Evolutionary conservation across 106 monocot genomes (phyloP).

Genomic region (Agapanthus africanus): DNA sequence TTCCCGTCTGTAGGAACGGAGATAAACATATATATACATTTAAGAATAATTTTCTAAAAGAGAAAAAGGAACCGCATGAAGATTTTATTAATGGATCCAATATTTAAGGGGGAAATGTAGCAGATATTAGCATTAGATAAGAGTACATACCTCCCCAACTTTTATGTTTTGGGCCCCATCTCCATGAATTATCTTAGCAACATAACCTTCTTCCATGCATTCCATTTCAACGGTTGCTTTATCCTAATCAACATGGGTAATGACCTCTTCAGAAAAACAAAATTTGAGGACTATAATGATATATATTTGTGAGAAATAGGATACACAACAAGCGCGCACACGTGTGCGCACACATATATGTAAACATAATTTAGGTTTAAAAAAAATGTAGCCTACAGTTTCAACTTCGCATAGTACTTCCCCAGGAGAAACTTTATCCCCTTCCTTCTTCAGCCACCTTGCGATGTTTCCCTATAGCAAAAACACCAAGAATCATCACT

Average conservation of each 20-base stretch:
- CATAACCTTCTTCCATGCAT: slow-evolving; percentile 97
- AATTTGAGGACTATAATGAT: not conserved
- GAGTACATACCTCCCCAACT: slow-evolving; percentile 82
- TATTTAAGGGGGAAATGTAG: not conserved
- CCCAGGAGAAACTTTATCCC: slow-evolving; percentile 90
- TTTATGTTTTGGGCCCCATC: slow-evolving; percentile 90
- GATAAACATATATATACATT: not conserved
- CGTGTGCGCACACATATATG: no score
- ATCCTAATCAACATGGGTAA: slow-evolving; percentile 42
- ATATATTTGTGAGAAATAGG: not conserved
- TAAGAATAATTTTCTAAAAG: not conserved
- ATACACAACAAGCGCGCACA: not conserved
- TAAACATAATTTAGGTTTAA: no score
- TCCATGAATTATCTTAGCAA: slow-evolving; percentile 86
- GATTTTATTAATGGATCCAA: not conserved
- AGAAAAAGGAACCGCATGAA: not conserved
- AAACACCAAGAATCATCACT: not conserved
- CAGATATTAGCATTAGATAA: not conserved
- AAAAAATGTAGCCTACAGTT: slow-evolving; percentile 52
- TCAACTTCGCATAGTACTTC: slow-evolving; percentile 99
- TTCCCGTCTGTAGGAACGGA: not conserved
- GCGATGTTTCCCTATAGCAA: slow-evolving; percentile 81
- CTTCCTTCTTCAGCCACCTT: slow-evolving; percentile 97
- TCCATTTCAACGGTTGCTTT: slow-evolving; percentile 99
- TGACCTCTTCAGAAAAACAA: slow-evolving; percentile 1